Evolutionary conservation across 192 early-diverging fungal species (phyloP).

Genomic region (Backusella tuberculispora): DNA sequence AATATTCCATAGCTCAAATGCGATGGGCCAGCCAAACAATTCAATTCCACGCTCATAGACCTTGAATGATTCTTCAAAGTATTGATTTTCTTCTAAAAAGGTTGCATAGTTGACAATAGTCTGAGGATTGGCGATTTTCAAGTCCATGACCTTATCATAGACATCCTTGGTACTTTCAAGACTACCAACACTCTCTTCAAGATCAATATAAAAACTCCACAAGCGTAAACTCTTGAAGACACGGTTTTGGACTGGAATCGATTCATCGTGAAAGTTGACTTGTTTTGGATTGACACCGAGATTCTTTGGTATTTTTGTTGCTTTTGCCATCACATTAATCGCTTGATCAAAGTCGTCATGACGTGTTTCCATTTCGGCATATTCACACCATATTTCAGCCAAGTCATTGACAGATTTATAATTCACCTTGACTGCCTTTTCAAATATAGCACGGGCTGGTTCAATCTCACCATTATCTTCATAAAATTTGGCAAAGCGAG

Average conservation of each 20-base stretch:
- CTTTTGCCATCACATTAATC: conserved; percentile 81
- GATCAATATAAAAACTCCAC: conserved; percentile 94
- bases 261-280: conserved; percentile 83
- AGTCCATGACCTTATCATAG: conserved; percentile 92
- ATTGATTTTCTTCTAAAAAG: conserved; percentile 87
- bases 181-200: conserved; percentile 90
- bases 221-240: conserved; percentile 87
- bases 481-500: conserved; percentile 83
- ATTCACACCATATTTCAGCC: conserved; percentile 88
- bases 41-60: conserved; percentile 97
- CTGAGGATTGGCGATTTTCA: conserved; percentile 94
- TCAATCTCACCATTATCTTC: conserved; percentile 63
- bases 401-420: conserved; percentile 83
- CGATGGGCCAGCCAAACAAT: conserved; percentile 94
- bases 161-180: conserved; percentile 78
- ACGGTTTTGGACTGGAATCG: conserved; percentile 72
- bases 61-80: conserved; percentile 94
- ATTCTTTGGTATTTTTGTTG: conserved; percentile 69
- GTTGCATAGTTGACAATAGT: conserved; percentile 94
- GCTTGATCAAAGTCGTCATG: conserved; percentile 71
- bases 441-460: conserved; percentile 78
- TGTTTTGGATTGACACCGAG: conserved; percentile 43
- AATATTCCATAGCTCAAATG: conserved; percentile 97
- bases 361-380: conserved; percentile 85
- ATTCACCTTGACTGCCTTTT: conserved; percentile 81